Evolutionary conservation across 2,329 filamentous ascomycete genomes (phyloP).

Genomic region (Pestalotiopsis sp.): DNA sequence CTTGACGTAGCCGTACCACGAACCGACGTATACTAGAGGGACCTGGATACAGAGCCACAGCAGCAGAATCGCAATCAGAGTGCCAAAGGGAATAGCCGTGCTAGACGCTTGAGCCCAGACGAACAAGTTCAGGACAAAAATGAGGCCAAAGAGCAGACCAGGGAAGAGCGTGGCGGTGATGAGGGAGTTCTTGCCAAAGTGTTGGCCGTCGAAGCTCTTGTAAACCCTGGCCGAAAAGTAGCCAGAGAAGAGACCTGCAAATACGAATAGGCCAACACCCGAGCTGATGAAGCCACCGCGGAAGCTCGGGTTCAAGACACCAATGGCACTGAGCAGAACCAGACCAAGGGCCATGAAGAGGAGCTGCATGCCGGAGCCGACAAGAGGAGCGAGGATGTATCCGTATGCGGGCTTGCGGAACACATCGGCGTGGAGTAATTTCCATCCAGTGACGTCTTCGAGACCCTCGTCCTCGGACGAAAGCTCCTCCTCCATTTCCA

Average conservation of each 20-base stretch:
- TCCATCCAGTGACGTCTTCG: conserved; percentile 87
- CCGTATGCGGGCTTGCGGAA: conserved; percentile 76
- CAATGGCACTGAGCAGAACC: conserved; percentile 72
- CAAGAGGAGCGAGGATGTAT: conserved; percentile 74
- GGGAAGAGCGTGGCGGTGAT: conserved; percentile 80
- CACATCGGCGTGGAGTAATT: conserved; percentile 84
- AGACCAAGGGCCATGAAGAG: conserved; percentile 80
- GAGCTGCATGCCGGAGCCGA: conserved; percentile 86
- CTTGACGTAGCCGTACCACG: conserved; percentile 74
- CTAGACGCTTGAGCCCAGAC: conserved; percentile 90
- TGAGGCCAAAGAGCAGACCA: conserved; percentile 72
- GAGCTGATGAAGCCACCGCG: conserved; percentile 89
- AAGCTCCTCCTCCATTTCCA: conserved; percentile 55
- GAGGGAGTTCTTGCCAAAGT: conserved; percentile 76
- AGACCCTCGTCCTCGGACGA: conserved; percentile 72
- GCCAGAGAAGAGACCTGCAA: conserved; percentile 82
- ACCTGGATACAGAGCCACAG: conserved; percentile 88
- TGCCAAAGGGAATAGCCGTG: conserved; percentile 83
- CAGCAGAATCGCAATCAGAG: conserved; percentile 70
- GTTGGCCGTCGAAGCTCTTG: conserved; percentile 77
- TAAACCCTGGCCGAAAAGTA: conserved; percentile 86
- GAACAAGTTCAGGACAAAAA: conserved; percentile 85
- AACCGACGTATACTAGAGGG: conserved; percentile 80
- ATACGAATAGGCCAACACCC: conserved; percentile 79
- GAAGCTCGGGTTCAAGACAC: conserved; percentile 83